Percentiles rank a stretch among this genome's conserved stretches.
These are phyloP conservation scores for Sedum album DNA, from an alignment of 164 flowering plant genomes.

Conservation along the genomic window DNA sequence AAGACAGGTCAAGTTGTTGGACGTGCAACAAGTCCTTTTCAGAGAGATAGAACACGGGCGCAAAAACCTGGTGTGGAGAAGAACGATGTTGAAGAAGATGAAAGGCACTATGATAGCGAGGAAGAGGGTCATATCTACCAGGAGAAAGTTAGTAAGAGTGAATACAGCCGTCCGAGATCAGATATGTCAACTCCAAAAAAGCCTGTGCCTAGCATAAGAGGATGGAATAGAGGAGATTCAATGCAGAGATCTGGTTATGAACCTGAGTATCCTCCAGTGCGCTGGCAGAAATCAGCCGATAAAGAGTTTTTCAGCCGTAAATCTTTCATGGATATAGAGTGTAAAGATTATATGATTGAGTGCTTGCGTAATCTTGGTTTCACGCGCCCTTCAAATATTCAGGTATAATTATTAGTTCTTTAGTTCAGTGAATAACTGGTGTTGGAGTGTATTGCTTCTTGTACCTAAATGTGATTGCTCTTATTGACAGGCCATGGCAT, in stretches of 20 bases:
- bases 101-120: neutral
- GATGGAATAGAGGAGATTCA: conserved; percentile 46
- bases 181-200: conserved; percentile 20
- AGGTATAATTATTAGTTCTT: conserved; percentile 48
- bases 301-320: conserved; percentile 62
- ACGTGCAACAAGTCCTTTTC: conserved; percentile 15
- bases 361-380: conserved; percentile 42
- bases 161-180: conserved; percentile 5
- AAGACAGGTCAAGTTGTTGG: conserved; percentile 9
- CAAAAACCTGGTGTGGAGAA: conserved; percentile 4
- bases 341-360: conserved; percentile 55
- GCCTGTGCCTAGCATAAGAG: conserved; percentile 28
- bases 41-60: conserved; percentile 4
- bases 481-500: conserved; percentile 69
- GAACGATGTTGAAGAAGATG: conserved; percentile 8
- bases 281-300: conserved; percentile 19
- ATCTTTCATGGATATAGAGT: conserved; percentile 61
- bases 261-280: conserved; percentile 14
- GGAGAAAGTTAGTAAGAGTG: conserved; percentile 13
- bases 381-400: conserved; percentile 78
- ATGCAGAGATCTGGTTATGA: conserved; percentile 14
- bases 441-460: too few species aligned
- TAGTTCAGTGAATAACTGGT: too few species aligned
- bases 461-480: neutral
- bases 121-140: conserved; percentile 5